Conservation (phyloP, 495 filamentous ascomycete genomes). For the Collariella sp. region DNA sequence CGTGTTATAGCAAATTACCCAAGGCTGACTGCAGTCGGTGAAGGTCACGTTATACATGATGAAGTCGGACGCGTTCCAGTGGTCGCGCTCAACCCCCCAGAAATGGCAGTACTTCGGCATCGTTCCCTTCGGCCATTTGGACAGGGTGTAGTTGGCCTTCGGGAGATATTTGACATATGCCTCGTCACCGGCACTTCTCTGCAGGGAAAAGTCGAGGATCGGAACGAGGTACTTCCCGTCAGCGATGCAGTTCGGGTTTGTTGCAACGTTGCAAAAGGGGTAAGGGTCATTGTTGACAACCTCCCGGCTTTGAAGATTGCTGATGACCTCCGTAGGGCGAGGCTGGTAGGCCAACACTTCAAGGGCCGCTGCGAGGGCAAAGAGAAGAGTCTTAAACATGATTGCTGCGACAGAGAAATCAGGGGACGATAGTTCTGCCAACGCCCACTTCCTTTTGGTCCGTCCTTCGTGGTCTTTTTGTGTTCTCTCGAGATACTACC, state of each 20-base stretch:
- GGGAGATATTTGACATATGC: constrained; percentile 9
- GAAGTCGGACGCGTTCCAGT: constrained; percentile 10
- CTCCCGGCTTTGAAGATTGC: not conserved
- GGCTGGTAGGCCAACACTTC: constrained; percentile 2
- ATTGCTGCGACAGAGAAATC: too few species aligned
- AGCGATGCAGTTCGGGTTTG: constrained; percentile 8
- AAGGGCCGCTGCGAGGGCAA: not conserved
- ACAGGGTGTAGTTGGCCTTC: constrained; percentile 1
- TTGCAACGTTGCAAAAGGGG: constrained; percentile 9
- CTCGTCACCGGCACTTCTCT: constrained; percentile 1
- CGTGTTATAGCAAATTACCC: constrained; percentile 5
- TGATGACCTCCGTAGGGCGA: too few species aligned
- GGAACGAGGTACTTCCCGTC: constrained; percentile 12
- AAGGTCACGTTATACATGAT: constrained; percentile 15
- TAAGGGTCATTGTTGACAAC: constrained; percentile 10
- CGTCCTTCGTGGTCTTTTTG: too few species aligned
- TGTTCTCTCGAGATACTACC: too few species aligned
- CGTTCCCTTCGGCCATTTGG: constrained; percentile 9
- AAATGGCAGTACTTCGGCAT: constrained; percentile 14
- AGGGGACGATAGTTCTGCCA: too few species aligned
- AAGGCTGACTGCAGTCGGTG: constrained; percentile 12
- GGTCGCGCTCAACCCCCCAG: constrained; percentile 10
- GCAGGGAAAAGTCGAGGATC: constrained; percentile 7
- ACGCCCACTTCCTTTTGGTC: too few species aligned
- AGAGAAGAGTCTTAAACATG: too few species aligned